Evolutionary conservation across 257 asterid species (phyloP), one percentile per base, ranked within the genome.

Genomic region (Ligustrum vulgare): DNA sequence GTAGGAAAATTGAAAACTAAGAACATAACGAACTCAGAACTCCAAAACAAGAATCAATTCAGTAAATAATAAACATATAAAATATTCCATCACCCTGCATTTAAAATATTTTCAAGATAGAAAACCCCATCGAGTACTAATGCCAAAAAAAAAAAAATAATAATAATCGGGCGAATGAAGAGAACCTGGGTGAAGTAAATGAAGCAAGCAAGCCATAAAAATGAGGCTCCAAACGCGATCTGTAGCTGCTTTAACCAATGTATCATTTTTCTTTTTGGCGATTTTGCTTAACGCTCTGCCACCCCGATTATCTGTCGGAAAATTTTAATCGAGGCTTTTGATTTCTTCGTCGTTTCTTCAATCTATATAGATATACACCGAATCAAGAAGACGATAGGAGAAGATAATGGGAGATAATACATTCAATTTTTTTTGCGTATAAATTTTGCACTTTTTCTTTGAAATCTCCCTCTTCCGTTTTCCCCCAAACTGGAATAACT

Each of bases 151-250:
- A 5, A 43, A 37, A 25, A 18, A 15, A 45, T 34, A 16, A 35
- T 2, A 60, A 8, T 60, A 25, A 60, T 60, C 6, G 67, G 34
- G 33, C 20, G 2, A 64, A 15, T 32, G 16, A 54, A 75, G 11
- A 32, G 65, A 75, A 93, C 98, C 98, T 94, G 98, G 71, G 98
- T 94, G 91, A 89, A 94, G 87, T 94, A 94, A 86, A 94, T 91
- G 79, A 94, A 80, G 86, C 97, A 92, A 79, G 90, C 97, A 60
- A 94, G 93, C 98, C 97, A 94, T 32, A 94, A 65, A 81, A 94
- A 94, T 1, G 98, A 86, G 34, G 87, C 89, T 70, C 98, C 97
- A 81, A 91, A 94, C 72, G 93, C 87, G 87, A 83, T 80, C 83
- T 86, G 86, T n/a, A 94, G 85, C 81, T 87, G 90, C 77, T 88